A percentile compares a stretch with the other conserved stretches of the same genome.
Evolutionary conservation across 2,329 filamentous ascomycete species (phyloP).

Genomic region (Fusarium sp.): DNA sequence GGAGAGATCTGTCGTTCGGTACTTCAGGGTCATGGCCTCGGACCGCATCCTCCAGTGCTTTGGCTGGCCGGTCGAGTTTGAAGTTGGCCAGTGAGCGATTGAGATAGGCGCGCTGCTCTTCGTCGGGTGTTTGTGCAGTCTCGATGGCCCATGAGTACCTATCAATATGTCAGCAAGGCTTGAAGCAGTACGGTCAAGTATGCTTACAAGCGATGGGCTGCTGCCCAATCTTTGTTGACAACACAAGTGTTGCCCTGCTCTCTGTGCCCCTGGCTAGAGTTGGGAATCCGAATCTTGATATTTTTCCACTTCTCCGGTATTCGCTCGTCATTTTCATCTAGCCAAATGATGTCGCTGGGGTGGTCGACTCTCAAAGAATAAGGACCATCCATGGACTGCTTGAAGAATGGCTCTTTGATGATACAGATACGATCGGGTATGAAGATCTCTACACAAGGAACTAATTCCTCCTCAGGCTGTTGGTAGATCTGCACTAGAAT

Average conservation of each 20-base stretch:
- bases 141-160: slow-evolving; percentile 20
- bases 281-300: not conserved
- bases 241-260: slow-evolving; percentile 53
- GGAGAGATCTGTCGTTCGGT: slow-evolving; percentile 58
- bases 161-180: not conserved
- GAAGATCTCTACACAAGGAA: slow-evolving; percentile 53
- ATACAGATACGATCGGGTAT: slow-evolving; percentile 49
- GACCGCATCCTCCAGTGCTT: slow-evolving; percentile 50
- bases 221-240: slow-evolving; percentile 43
- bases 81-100: slow-evolving; percentile 55
- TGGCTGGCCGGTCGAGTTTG: slow-evolving; percentile 45
- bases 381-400: slow-evolving; percentile 52
- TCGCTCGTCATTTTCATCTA: slow-evolving; percentile 53
- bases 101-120: slow-evolving; percentile 51
- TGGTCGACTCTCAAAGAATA: slow-evolving; percentile 66
- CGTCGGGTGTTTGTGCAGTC: slow-evolving; percentile 39
- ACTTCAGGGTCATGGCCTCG: slow-evolving; percentile 16
- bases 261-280: not conserved
- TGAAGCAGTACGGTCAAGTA: accelerated
- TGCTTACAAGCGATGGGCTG: slow-evolving; percentile 52
- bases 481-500: slow-evolving; percentile 57
- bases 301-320: slow-evolving; percentile 56
- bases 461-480: slow-evolving; percentile 54
- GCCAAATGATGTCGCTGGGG: slow-evolving; percentile 60
- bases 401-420: slow-evolving; percentile 68